Conservation (phyloP, 2,329 filamentous ascomycete genomes). For the Colletotrichum sp. region DNA sequence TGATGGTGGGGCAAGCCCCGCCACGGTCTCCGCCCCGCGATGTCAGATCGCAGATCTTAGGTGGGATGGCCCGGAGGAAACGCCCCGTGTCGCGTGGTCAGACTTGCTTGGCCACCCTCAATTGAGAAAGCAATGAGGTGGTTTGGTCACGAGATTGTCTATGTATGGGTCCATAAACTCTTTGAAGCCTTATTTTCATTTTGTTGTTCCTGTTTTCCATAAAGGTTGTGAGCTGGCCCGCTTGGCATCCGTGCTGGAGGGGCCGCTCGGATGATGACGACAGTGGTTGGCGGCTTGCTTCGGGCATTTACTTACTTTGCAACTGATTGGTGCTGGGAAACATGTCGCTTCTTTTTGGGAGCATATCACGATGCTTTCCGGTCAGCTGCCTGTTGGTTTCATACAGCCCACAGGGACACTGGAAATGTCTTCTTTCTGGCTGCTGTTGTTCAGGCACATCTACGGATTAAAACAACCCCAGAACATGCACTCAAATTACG, state of each 20-base stretch:
- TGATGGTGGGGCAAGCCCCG: background rate
- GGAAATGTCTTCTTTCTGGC: background rate
- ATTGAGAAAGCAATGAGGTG: background rate
- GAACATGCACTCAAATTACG: background rate
- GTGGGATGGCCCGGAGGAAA: background rate
- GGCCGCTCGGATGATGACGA: background rate
- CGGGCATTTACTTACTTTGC: background rate
- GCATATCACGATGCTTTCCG: background rate
- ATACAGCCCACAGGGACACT: background rate
- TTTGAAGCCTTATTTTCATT: background rate
- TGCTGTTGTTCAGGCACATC: background rate
- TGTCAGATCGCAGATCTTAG: conserved; percentile 6
- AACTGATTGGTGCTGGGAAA: background rate
- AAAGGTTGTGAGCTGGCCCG: background rate
- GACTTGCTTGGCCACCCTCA: background rate
- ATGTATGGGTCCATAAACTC: background rate
- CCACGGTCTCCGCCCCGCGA: background rate
- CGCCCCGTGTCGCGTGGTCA: background rate
- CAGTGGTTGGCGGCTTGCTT: background rate
- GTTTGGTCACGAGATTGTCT: background rate
- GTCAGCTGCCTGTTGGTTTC: background rate
- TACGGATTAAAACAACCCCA: no score
- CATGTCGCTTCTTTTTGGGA: background rate
- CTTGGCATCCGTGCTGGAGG: background rate
- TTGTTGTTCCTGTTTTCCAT: background rate